Percentiles rank a stretch among this genome's conserved stretches.
phyloP scores from a whole-genome alignment of 1,284 basidiomycete species.

The Microbotryum intermedium region DNA sequence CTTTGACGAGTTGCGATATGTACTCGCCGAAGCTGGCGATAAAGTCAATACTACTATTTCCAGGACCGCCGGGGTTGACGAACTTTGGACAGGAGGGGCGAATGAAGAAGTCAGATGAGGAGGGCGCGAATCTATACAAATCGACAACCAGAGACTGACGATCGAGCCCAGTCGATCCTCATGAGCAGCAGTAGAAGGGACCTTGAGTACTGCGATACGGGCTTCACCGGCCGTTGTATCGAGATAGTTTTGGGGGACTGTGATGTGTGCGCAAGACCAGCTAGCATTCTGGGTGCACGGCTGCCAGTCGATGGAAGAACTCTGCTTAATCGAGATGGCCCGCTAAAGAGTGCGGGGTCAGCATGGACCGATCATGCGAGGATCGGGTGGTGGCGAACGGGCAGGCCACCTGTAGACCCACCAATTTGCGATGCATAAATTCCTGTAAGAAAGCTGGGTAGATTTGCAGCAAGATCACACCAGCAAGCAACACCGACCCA shows the following conservation, averaged over 20 bases:
- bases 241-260: conserved; percentile 39
- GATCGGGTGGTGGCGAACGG: no score
- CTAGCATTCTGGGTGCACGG: not conserved
- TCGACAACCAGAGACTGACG: conserved; percentile 32
- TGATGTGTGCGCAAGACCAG: conserved; percentile 18
- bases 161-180: conserved; percentile 15
- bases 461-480: no score
- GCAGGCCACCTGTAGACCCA: no score
- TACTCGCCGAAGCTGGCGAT: not conserved
- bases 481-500: no score
- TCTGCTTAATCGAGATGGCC: no score
- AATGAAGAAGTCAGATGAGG: not conserved
- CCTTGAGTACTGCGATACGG: conserved; percentile 35
- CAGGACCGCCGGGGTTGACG: conserved; percentile 36
- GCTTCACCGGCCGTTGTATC: conserved; percentile 34
- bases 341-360: no score
- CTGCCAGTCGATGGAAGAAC: not conserved
- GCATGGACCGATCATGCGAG: no score
- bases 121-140: conserved; percentile 24
- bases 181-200: conserved; percentile 31
- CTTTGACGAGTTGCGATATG: conserved; percentile 30
- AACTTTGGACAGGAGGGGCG: no score
- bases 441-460: no score
- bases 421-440: no score
- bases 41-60: conserved; percentile 26